phyloP scores from a whole-genome alignment of 2,329 filamentous ascomycete species.

The Hymenoscyphus occultus region DNA sequence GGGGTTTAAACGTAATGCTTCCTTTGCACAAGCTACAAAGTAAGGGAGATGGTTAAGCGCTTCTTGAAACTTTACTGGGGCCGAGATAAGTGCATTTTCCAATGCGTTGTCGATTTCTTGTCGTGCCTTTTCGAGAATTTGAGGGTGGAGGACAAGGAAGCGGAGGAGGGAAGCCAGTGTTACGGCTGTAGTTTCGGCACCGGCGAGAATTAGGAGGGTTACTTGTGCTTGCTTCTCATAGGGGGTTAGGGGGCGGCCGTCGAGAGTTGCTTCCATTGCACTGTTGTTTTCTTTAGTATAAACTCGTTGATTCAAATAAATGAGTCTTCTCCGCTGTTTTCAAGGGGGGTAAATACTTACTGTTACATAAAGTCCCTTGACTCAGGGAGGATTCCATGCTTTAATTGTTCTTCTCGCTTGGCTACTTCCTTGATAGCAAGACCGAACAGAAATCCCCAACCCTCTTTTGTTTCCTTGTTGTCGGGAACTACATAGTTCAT shows the following conservation, averaged over 20 bases:
- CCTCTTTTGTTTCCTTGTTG: not conserved
- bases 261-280: not conserved
- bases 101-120: not conserved
- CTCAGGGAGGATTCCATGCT: not conserved
- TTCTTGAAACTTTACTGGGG: not conserved
- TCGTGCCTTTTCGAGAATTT: not conserved
- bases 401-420: not conserved
- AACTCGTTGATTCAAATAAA: too few relatives aligned
- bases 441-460: not conserved
- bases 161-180: not conserved
- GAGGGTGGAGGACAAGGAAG: not conserved
- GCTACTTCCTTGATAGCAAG: not conserved
- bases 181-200: not conserved
- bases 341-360: not conserved
- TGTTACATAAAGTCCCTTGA: not conserved
- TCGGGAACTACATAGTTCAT: not conserved
- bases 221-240: not conserved
- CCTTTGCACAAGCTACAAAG: slow-evolving; percentile 36
- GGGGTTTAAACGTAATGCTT: not conserved
- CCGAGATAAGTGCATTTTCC: not conserved
- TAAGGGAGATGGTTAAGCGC: slow-evolving; percentile 11
- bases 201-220: not conserved
- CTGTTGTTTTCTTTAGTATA: not conserved
- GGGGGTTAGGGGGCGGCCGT: not conserved
- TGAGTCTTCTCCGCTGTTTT: not conserved